Evolutionary conservation across 1,139 yeast genomes (phyloP).

Genomic region (Hemisphaericaspora lyxosophila): DNA sequence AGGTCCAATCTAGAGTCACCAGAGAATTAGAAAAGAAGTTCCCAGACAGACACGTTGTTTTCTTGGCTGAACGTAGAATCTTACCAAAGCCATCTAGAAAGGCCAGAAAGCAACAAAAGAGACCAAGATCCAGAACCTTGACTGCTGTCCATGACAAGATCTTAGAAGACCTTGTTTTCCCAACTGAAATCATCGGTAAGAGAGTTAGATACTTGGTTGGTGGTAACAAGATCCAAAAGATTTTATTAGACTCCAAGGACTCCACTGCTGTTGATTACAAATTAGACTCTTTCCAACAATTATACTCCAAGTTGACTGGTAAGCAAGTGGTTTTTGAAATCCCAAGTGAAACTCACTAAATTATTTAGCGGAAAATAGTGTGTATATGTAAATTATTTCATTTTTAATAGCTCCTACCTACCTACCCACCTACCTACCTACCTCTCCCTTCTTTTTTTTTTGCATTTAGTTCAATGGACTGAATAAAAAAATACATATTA

Average conservation of each 20-base stretch:
- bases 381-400: slow-evolving; percentile 2
- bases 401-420: slow-evolving; percentile 2
- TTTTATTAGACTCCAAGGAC: slow-evolving; percentile 97
- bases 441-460: background rate
- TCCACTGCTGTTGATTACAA: slow-evolving; percentile 97
- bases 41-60: slow-evolving; percentile 99
- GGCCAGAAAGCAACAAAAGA: slow-evolving; percentile 94
- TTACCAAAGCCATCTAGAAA: slow-evolving; percentile 94
- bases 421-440: too few species aligned
- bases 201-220: slow-evolving; percentile 99
- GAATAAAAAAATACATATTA: background rate
- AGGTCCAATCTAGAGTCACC: slow-evolving; percentile 95
- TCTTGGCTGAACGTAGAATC: slow-evolving; percentile 99
- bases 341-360: slow-evolving; percentile 62
- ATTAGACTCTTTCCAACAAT: slow-evolving; percentile 99
- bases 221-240: slow-evolving; percentile 98
- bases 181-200: slow-evolving; percentile 99
- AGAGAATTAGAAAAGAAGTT: slow-evolving; percentile 99
- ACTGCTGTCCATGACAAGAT: slow-evolving; percentile 98
- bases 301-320: slow-evolving; percentile 98
- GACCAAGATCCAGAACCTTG: slow-evolving; percentile 99
- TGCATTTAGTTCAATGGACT: background rate
- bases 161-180: slow-evolving; percentile 99
- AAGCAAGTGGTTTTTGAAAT: slow-evolving; percentile 99
- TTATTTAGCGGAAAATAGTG: slow-evolving; percentile 5